Evolutionary conservation across 2,329 filamentous ascomycete species (phyloP), one percentile per base, ranked within the genome.

Genomic region (Xylariaceae sp.): DNA sequence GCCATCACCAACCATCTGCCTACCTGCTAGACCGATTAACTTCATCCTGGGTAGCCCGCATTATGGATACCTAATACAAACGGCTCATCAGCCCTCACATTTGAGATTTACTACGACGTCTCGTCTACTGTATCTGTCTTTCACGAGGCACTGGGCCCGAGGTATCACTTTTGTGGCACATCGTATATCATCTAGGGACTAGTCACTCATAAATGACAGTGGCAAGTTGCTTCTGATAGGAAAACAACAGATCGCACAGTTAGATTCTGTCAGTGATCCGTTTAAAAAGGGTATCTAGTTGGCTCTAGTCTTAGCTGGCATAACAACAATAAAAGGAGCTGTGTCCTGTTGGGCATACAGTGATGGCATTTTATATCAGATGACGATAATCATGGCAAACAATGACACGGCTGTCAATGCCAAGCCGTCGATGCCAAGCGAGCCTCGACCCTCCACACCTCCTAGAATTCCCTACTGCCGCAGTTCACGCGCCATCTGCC

Each of bases 391-490:
- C 3, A 44, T 53, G 36, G 28, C 23, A 19, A 54, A 54, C n/a
- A 46, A 58, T 52, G 41, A 48, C 54, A 61, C 55, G 54, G 58
- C 58, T 58, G 46, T 31, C n/a, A n/a, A n/a, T n/a, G n/a, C n/a
- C n/a, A n/a, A n/a, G n/a, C n/a, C n/a, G n/a, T n/a, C 45, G 31
- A 43, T 29, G 50, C 40, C 55, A 58, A 53, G 48, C 44, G 29
- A 58, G 49, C 44, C 49, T 37, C 28, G 23, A 37, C 21, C 24
- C 40, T 56, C 33, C 53, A 45, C 31, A 43, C 53, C 33, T 49
- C 39, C 33, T 28, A 34, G 19, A 36, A 53, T 58, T 54, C 37
- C 41, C 50, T 58, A 34, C 41, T 53, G 37, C 55, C 51, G 55
- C 55, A 58, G 45, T 58, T 60, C 54, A 60, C 58, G 46, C 50